Percentiles rank a stretch among this genome's conserved stretches.
Conservation (phyloP, 192 early-diverging fungal genomes). For the Coemansia sp. region DNA sequence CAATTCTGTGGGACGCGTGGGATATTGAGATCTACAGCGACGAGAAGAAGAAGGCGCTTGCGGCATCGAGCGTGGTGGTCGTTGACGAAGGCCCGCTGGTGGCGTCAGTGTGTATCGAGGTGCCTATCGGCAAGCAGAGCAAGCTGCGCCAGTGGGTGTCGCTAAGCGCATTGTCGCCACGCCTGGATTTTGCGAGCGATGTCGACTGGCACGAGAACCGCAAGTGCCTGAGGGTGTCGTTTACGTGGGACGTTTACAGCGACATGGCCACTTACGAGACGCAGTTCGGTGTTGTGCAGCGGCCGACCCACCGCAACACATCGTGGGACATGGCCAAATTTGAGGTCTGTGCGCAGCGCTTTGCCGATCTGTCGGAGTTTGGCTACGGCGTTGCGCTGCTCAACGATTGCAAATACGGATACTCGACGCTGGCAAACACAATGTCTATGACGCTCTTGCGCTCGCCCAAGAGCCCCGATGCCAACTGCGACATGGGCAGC, state of each 20-base stretch:
- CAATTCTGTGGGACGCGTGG: slow-evolving; percentile 87
- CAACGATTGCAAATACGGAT: slow-evolving; percentile 98
- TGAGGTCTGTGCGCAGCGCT: slow-evolving; percentile 97
- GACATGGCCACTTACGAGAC: slow-evolving; percentile 95
- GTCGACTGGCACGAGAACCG: slow-evolving; percentile 94
- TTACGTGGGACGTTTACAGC: slow-evolving; percentile 80
- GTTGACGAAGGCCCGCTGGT: slow-evolving; percentile 81
- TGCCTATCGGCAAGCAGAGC: slow-evolving; percentile 69
- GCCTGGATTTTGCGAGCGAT: slow-evolving; percentile 86
- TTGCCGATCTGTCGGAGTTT: slow-evolving; percentile 93
- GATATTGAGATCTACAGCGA: slow-evolving; percentile 93
- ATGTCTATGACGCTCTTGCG: slow-evolving; percentile 86
- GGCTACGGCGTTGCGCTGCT: slow-evolving; percentile 93
- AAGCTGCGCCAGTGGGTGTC: slow-evolving; percentile 75
- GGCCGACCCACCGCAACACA: slow-evolving; percentile 96
- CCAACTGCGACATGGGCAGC: slow-evolving; percentile 62
- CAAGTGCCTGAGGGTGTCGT: slow-evolving; percentile 90
- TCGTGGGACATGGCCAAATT: slow-evolving; percentile 88
- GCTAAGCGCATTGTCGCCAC: slow-evolving; percentile 68
- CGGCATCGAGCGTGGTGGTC: slow-evolving; percentile 52
- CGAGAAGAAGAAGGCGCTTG: slow-evolving; percentile 75
- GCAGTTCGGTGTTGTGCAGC: slow-evolving; percentile 87
- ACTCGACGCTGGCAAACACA: slow-evolving; percentile 76
- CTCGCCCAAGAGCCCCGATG: slow-evolving; percentile 80
- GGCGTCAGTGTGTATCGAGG: slow-evolving; percentile 69